These are phyloP conservation scores for Elsinoe ampelina DNA, from an alignment of 2,329 filamentous ascomycete species.

Conservation along the genomic window DNA sequence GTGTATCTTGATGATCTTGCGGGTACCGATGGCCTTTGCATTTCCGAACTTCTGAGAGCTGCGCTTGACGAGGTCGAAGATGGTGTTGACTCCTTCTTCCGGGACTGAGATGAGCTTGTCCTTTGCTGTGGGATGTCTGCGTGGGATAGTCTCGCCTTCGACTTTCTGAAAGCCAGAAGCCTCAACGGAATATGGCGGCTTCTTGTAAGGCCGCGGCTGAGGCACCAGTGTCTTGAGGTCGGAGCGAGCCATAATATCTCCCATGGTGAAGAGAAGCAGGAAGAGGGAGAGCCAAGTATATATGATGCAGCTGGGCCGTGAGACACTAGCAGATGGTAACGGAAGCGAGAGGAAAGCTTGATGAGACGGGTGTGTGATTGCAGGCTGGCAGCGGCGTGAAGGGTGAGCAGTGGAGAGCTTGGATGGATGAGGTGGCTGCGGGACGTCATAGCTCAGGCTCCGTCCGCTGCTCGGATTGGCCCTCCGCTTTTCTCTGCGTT, in stretches of 20 bases:
- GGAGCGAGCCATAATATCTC: conserved; percentile 27
- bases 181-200: conserved; percentile 67
- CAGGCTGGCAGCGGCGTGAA: background rate
- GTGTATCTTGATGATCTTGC: conserved; percentile 67
- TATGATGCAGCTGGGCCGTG: background rate
- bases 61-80: conserved; percentile 68
- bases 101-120: conserved; percentile 60
- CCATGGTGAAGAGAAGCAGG: conserved; percentile 20
- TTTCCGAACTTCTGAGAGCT: conserved; percentile 51
- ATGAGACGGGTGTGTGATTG: background rate
- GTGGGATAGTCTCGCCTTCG: conserved; percentile 75
- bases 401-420: conserved; percentile 6
- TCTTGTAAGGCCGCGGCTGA: conserved; percentile 45
- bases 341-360: conserved; percentile 5
- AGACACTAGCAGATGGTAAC: background rate
- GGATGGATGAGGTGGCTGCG: conserved; percentile 30
- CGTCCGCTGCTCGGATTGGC: background rate
- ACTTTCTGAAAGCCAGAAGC: conserved; percentile 57
- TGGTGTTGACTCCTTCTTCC: conserved; percentile 60
- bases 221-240: conserved; percentile 41
- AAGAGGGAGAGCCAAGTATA: background rate
- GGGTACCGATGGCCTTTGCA: conserved; percentile 50
- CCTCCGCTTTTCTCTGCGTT: background rate
- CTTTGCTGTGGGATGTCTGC: conserved; percentile 62
- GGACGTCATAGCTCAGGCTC: background rate